These are phyloP conservation scores for Vaccinium vitisidaea DNA, from an alignment of 148 eudicot genomes.

Conservation along the genomic window DNA sequence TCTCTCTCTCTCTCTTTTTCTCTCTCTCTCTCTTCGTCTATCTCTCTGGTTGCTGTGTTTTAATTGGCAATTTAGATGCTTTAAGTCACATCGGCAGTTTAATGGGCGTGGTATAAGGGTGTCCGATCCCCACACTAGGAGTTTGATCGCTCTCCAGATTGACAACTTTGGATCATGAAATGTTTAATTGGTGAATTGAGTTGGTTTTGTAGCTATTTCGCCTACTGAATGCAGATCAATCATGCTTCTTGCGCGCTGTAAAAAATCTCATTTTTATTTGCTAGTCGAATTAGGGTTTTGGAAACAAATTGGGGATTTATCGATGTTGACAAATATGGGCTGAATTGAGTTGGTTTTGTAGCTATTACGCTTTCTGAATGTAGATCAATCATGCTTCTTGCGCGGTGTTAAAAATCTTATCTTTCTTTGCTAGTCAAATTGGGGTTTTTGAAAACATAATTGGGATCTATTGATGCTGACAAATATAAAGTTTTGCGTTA, in stretches of 20 bases:
- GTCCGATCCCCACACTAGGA: not conserved
- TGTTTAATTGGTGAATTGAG: constrained; percentile 11
- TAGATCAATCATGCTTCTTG: constrained; percentile 9
- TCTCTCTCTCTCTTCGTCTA: not conserved
- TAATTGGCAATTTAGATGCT: not conserved
- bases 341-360: constrained; percentile 10
- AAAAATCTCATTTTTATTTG: too few relatives aligned
- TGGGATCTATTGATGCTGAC: not conserved
- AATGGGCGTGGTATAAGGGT: not conserved
- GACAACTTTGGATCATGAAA: not conserved
- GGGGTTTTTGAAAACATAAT: constrained; percentile 13
- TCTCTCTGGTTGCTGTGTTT: not conserved
- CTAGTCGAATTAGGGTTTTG: too few relatives aligned
- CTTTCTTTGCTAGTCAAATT: constrained; percentile 8
- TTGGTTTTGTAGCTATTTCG: too few relatives aligned
- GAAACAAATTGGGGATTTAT: too few relatives aligned
- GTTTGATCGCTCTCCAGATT: constrained; percentile 11
- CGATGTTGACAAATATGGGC: too few relatives aligned
- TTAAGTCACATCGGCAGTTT: not conserved
- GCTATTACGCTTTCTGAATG: not conserved
- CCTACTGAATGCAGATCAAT: too few relatives aligned
- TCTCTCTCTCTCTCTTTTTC: not conserved
- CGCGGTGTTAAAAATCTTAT: not conserved
- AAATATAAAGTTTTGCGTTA: not conserved
- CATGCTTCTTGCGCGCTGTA: too few relatives aligned